A percentile compares a stretch with the other conserved stretches of the same genome.
phyloP scores from a whole-genome alignment of 768 basidiomycete species.

The Tulasnella sp. region DNA sequence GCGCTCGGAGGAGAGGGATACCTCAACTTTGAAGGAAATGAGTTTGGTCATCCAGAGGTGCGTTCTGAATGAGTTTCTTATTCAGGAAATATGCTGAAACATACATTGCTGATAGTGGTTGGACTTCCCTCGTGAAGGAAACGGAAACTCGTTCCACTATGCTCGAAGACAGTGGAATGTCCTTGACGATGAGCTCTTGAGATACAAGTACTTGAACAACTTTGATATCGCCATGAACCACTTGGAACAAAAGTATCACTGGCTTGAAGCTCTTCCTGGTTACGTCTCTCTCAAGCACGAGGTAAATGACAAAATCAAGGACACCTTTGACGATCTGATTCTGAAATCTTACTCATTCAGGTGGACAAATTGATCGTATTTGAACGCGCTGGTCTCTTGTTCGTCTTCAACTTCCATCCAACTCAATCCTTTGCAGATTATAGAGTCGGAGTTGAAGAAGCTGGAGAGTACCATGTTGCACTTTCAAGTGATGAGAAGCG shows the following conservation, averaged over 20 bases:
- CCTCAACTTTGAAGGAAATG: constrained; percentile 95
- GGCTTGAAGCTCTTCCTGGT: constrained; percentile 76
- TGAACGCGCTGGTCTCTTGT: constrained; percentile 86
- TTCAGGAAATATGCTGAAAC: background rate
- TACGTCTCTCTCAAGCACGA: constrained; percentile 93
- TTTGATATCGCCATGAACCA: constrained; percentile 91
- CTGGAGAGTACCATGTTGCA: constrained; percentile 74
- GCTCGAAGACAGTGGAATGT: constrained; percentile 96
- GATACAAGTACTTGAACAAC: constrained; percentile 90
- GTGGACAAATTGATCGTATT: constrained; percentile 84
- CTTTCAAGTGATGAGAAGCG: constrained; percentile 74
- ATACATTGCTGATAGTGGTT: constrained; percentile 57
- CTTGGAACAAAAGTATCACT: constrained; percentile 63
- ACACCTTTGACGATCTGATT: background rate
- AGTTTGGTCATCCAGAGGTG: constrained; percentile 96
- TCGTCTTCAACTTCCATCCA: constrained; percentile 96
- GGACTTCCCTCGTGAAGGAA: constrained; percentile 95
- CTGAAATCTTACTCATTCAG: constrained; percentile 4
- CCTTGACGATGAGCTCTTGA: constrained; percentile 67
- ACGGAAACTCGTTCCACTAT: constrained; percentile 91
- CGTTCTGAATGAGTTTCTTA: constrained; percentile 17
- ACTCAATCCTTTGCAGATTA: constrained; percentile 87
- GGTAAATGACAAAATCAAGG: constrained; percentile 17
- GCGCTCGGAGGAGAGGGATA: constrained; percentile 95
- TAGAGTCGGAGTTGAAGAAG: constrained; percentile 72